Percentiles rank a stretch among this genome's conserved stretches.
These are phyloP conservation scores for Colletotrichum sojae DNA, from an alignment of 2,329 filamentous ascomycete genomes.

Conservation along the genomic window DNA sequence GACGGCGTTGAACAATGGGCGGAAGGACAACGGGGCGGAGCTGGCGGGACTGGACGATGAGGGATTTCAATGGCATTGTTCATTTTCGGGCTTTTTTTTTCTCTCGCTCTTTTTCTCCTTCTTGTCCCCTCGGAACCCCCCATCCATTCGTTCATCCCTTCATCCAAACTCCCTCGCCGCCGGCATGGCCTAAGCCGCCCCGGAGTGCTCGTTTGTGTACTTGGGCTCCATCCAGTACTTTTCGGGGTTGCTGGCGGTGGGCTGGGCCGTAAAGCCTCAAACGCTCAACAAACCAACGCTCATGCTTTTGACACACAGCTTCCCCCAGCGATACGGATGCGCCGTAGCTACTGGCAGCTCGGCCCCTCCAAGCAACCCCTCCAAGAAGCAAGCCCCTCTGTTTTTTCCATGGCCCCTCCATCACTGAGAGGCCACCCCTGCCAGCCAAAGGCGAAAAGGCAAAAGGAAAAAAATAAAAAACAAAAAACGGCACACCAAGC, in stretches of 20 bases:
- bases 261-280: conserved; percentile 32
- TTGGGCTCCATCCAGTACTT: too few species aligned
- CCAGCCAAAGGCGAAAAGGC: neutral
- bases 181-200: too few species aligned
- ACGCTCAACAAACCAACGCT: conserved; percentile 40
- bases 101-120: conserved; percentile 1
- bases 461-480: neutral
- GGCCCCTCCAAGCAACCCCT: conserved; percentile 18
- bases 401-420: neutral
- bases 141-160: conserved; percentile 5
- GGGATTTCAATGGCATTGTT: conserved; percentile 29
- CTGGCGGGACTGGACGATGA: conserved; percentile 10
- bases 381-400: neutral
- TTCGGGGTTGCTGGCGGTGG: neutral
- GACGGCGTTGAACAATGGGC: conserved; percentile 3
- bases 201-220: too few species aligned
- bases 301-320: conserved; percentile 30
- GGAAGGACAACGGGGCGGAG: conserved; percentile 10
- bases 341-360: conserved; percentile 11
- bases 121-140: neutral
- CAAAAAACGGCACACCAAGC: conserved; percentile 3
- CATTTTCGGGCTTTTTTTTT: conserved; percentile 26
- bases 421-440: conserved; percentile 5
- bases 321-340: neutral
- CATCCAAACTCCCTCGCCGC: neutral